Conservation (phyloP, 2,329 filamentous ascomycete species). For the Cercospora sp. region DNA sequence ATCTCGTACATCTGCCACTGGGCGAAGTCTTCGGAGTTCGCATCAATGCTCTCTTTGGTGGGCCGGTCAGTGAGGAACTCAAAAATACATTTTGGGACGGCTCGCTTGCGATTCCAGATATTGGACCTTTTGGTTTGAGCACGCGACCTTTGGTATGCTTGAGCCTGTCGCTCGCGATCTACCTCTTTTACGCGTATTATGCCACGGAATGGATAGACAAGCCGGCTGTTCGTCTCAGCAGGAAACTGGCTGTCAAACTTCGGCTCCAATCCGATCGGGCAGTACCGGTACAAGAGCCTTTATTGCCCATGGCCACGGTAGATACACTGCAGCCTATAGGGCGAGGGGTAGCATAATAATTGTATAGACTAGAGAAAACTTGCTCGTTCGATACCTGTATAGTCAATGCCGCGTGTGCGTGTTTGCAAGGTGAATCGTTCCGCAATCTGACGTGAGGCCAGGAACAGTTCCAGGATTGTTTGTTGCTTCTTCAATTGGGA, state of each 20-base stretch:
- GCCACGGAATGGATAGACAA: conserved; percentile 60
- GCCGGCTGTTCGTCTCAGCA: conserved; percentile 58
- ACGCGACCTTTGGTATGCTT: conserved; percentile 57
- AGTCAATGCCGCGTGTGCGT: too few relatives aligned
- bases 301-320: background rate
- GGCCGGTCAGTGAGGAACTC: background rate
- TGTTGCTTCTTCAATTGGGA: background rate
- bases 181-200: conserved; percentile 57
- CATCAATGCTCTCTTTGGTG: conserved; percentile 53
- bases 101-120: conserved; percentile 47
- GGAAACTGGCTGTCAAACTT: conserved; percentile 28
- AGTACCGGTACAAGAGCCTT: background rate
- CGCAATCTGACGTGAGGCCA: background rate
- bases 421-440: background rate
- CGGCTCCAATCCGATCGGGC: background rate
- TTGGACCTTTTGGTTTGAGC: conserved; percentile 54
- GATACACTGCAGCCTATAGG: background rate
- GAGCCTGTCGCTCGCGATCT: conserved; percentile 57
- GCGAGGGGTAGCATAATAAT: background rate
- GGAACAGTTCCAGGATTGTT: background rate
- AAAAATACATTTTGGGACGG: conserved; percentile 18
- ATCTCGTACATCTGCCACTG: conserved; percentile 61
- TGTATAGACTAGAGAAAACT: background rate
- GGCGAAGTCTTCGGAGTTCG: conserved; percentile 57
- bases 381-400: background rate